Evolutionary conservation across 306 rosid species (phyloP).

Genomic region (Arachis hypogaea): DNA sequence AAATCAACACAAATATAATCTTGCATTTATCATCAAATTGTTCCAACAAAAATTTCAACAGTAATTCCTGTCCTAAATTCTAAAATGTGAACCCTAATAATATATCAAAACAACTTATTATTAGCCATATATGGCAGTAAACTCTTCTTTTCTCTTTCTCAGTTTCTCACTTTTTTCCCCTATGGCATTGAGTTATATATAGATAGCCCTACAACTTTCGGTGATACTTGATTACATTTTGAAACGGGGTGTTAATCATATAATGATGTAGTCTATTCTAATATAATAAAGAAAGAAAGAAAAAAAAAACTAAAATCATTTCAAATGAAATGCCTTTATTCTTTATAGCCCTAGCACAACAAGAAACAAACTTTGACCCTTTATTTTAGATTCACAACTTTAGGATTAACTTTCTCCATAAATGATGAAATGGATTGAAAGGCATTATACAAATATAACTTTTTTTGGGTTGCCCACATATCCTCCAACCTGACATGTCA

Average conservation of each 20-base stretch:
- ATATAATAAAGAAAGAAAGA: background rate
- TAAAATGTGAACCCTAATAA: no score
- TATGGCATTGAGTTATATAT: background rate
- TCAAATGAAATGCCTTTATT: constrained; percentile 2
- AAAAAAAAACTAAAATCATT: background rate
- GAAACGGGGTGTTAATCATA: constrained; percentile 30
- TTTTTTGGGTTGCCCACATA: no score
- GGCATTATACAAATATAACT: no score
- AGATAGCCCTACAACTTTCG: constrained; percentile 54
- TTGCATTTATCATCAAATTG: no score
- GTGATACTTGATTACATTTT: constrained; percentile 57
- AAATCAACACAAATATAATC: no score
- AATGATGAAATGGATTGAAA: constrained; percentile 29
- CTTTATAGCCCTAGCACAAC: constrained; percentile 14
- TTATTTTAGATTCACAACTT: constrained; percentile 17
- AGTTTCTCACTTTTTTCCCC: background rate
- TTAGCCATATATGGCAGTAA: background rate
- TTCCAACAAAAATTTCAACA: no score
- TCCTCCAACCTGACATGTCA: no score
- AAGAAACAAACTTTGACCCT: background rate
- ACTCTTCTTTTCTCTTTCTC: constrained; percentile 1
- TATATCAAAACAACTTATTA: no score
- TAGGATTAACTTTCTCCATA: background rate
- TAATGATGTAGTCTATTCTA: constrained; percentile 40
- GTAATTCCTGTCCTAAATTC: no score